A percentile compares a stretch with the other conserved stretches of the same genome.
Conservation (phyloP, 495 filamentous ascomycete genomes). For the Usnea hakonensis region DNA sequence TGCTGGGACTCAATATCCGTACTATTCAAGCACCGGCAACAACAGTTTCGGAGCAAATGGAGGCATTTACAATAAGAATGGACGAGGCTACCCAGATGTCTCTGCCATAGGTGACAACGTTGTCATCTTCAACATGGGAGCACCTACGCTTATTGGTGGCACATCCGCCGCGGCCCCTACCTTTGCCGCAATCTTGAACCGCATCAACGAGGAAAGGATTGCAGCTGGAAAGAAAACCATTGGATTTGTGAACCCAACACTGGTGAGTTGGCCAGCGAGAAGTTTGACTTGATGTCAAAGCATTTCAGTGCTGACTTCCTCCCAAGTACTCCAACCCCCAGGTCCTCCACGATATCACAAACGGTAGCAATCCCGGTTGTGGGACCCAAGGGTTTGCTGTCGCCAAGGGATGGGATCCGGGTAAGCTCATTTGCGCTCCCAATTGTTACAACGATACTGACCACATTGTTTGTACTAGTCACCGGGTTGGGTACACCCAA, state of each 20-base stretch:
- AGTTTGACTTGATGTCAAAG: not conserved
- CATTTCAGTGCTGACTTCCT: not conserved
- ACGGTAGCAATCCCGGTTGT: slow-evolving; percentile 53
- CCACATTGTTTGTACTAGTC: slow-evolving; percentile 23
- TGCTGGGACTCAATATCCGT: slow-evolving; percentile 37
- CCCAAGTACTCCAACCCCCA: slow-evolving; percentile 48
- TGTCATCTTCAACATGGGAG: slow-evolving; percentile 35
- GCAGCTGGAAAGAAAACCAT: slow-evolving; percentile 47
- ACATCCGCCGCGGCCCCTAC: slow-evolving; percentile 53
- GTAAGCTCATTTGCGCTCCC: not conserved
- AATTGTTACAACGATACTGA: not conserved
- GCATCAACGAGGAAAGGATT: slow-evolving; percentile 56
- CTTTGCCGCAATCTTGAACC: slow-evolving; percentile 49
- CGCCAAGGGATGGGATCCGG: slow-evolving; percentile 51
- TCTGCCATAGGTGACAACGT: slow-evolving; percentile 52
- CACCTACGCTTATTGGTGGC: slow-evolving; percentile 39
- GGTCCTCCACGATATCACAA: slow-evolving; percentile 54
- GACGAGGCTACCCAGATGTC: slow-evolving; percentile 59
- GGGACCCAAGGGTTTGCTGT: slow-evolving; percentile 47
- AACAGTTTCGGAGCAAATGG: slow-evolving; percentile 29
- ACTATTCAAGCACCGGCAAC: slow-evolving; percentile 14
- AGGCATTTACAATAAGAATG: slow-evolving; percentile 48
- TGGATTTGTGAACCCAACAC: slow-evolving; percentile 53
- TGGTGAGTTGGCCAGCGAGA: not conserved
- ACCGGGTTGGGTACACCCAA: slow-evolving; percentile 53